phyloP scores from a whole-genome alignment of 768 basidiomycete genomes.

The Amanita muscaria region DNA sequence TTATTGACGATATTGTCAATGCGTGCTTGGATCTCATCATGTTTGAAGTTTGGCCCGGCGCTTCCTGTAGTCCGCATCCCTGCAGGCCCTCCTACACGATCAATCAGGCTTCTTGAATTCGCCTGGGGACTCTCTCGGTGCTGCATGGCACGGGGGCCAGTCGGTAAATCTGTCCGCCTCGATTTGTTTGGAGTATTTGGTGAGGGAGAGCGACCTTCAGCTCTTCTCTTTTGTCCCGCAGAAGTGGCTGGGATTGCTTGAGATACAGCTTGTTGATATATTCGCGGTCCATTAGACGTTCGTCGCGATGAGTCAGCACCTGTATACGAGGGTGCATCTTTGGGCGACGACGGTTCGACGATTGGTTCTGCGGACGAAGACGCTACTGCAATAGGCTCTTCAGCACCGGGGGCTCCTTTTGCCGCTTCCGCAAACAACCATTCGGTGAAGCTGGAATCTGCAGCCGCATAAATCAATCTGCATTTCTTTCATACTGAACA shows the following conservation, averaged over 20 bases:
- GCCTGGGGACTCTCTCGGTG: constrained; percentile 25
- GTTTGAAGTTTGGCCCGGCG: constrained; percentile 29
- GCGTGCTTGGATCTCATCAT: constrained; percentile 69
- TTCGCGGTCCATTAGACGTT: constrained; percentile 39
- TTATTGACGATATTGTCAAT: constrained; percentile 69
- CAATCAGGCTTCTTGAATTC: constrained; percentile 61
- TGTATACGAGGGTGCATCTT: constrained; percentile 23
- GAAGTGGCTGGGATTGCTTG: constrained; percentile 48
- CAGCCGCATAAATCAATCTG: constrained; percentile 8
- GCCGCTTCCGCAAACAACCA: constrained; percentile 82
- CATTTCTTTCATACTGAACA: neutral
- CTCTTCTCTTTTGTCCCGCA: constrained; percentile 53
- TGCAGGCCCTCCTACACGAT: constrained; percentile 63
- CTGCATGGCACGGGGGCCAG: constrained; percentile 80
- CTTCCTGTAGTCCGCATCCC: constrained; percentile 25
- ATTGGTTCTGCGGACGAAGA: constrained; percentile 27
- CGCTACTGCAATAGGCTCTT: constrained; percentile 29
- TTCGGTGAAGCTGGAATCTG: constrained; percentile 78
- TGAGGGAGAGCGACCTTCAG: constrained; percentile 61
- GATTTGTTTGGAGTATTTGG: constrained; percentile 60
- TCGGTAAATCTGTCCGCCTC: constrained; percentile 69
- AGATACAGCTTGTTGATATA: constrained; percentile 70
- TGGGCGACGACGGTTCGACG: constrained; percentile 21
- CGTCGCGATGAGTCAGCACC: constrained; percentile 36
- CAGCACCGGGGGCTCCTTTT: constrained; percentile 53